Evolutionary conservation across 148 eudicot species (phyloP), one percentile per base, ranked within the genome.

Genomic region (Vaccinium myrtillus): DNA sequence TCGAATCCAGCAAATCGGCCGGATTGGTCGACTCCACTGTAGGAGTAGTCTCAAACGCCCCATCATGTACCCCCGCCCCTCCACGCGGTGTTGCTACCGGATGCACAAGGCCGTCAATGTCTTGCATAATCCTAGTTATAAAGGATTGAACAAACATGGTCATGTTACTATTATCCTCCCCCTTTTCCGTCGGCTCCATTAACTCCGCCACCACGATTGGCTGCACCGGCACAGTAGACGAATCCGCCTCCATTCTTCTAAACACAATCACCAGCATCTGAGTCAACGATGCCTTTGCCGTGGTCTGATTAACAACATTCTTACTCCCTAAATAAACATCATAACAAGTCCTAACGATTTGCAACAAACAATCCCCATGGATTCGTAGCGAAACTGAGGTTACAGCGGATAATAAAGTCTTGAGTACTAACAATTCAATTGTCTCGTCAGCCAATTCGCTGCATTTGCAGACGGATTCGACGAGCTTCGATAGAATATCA

Each of bases 221-320:
- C 91, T 92, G 94, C 77, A 97, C 83, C 5, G 99, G 98, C 65
- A 90, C 99, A 0, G 98, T 90, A 1, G 94, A 90, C 6, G 98
- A 97, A 87, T 97, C 98, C 0, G 99, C 99, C 90, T 97, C 99
- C 99, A 97, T 97, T 56, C 99, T 82, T 77, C 98, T 79, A 30
- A 97, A 97, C 75, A 97, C 98, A n/a, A 97, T 97, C 85, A 97
- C 95, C 58, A 97, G 88, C 98, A 97, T 95, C 89, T 97, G 99
- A 65, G 94, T 92, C 91, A 97, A 83, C 16, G 98, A 93, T 46
- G 99, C 99, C 83, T 97, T 97, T 0, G 99, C 96, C 1, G 99
- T 97, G 0, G 94, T 93, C 88, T 97, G 99, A 90, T 97, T 97
- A 87, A 97, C 98, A 86, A 90, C 90, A 87, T 91, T 97, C 89